phyloP scores from a whole-genome alignment of 257 asterid genomes.

The Penstemon davidsonii region DNA sequence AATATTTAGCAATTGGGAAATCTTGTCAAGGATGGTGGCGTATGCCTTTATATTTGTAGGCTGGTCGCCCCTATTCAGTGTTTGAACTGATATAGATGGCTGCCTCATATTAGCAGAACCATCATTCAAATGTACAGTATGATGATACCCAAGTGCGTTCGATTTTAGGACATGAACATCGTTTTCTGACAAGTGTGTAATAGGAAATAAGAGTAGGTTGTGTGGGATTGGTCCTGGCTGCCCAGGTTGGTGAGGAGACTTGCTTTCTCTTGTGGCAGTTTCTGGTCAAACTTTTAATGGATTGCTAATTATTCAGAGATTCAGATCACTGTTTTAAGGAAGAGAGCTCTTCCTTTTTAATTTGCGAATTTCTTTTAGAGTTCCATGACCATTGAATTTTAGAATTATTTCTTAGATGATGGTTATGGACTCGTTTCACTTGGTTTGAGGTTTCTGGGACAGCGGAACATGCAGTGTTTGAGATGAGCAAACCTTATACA shows the following conservation, averaged over 20 bases:
- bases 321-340: background rate
- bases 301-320: conserved; percentile 18
- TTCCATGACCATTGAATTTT: background rate
- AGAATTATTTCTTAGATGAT: background rate
- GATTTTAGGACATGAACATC: conserved; percentile 35
- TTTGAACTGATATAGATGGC: conserved; percentile 30
- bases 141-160: conserved; percentile 18
- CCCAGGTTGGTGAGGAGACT: conserved; percentile 77
- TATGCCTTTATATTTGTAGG: conserved; percentile 79
- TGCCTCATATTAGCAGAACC: conserved; percentile 32
- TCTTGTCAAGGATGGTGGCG: conserved; percentile 45
- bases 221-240: conserved; percentile 47
- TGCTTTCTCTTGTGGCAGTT: conserved; percentile 89
- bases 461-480: too few relatives aligned
- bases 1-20: conserved; percentile 24
- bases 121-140: conserved; percentile 58
- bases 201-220: conserved; percentile 42
- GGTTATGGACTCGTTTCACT: background rate
- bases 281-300: conserved; percentile 34
- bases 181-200: conserved; percentile 32
- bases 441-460: too few relatives aligned
- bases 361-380: background rate
- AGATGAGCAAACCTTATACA: too few relatives aligned
- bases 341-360: background rate
- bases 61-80: conserved; percentile 43